Evolutionary conservation across 768 basidiomycete species (phyloP).

Genomic region (Coprinopsis sp.): DNA sequence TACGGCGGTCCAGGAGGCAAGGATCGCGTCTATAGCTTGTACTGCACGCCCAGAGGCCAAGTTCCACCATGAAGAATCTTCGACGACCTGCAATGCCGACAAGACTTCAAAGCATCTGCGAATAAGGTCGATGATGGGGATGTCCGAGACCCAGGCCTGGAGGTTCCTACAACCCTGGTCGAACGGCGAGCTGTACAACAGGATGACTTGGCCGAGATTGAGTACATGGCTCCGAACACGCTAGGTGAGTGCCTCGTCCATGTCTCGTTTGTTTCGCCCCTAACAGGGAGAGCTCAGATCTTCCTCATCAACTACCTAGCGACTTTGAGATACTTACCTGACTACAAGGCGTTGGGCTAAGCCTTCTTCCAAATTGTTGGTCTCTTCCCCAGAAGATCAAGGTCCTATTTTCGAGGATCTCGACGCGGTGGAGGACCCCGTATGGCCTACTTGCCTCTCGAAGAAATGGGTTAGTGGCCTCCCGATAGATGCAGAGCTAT

Average conservation of each 20-base stretch:
- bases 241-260: neutral
- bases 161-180: too few species aligned
- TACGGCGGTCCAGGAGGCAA: too few species aligned
- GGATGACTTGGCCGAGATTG: conserved; percentile 41
- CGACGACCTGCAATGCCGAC: too few species aligned
- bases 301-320: conserved; percentile 39
- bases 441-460: conserved; percentile 1
- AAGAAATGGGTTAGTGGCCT: conserved; percentile 2
- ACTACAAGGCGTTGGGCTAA: conserved; percentile 39
- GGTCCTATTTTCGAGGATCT: too few species aligned
- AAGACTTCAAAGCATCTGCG: too few species aligned
- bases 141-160: too few species aligned
- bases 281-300: conserved; percentile 25
- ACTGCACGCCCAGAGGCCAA: too few species aligned
- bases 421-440: too few species aligned
- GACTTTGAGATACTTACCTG: conserved; percentile 41
- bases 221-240: conserved; percentile 50
- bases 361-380: conserved; percentile 29
- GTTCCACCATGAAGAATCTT: too few species aligned
- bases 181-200: too few species aligned
- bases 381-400: conserved; percentile 19
- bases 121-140: too few species aligned
- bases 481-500: neutral
- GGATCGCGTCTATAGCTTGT: too few species aligned
- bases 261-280: neutral